A percentile compares a stretch with the other conserved stretches of the same genome.
These are phyloP conservation scores for Daphne laureola DNA, from an alignment of 441 rosid genomes.

Conservation along the genomic window DNA sequence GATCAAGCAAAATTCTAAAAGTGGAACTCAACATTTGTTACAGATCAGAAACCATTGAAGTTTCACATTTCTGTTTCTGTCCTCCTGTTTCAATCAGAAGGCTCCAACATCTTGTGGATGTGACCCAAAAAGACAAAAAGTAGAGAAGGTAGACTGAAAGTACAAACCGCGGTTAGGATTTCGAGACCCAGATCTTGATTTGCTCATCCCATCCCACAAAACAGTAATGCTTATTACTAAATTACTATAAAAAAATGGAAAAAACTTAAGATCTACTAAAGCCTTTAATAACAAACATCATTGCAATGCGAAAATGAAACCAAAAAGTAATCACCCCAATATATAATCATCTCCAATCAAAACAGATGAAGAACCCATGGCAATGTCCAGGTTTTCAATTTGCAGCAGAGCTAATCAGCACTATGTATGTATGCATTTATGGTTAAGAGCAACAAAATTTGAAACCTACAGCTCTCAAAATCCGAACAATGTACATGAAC, in stretches of 20 bases:
- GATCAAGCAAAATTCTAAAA: background rate
- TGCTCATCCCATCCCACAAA: conserved; percentile 15
- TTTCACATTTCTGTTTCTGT: background rate
- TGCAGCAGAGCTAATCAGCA: background rate
- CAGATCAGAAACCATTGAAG: background rate
- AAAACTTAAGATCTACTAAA: conserved; percentile 9
- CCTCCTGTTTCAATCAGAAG: too few relatives aligned
- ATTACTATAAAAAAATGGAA: conserved; percentile 1
- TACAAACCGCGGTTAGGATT: background rate
- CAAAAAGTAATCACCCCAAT: conserved; percentile 3
- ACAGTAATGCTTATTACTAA: background rate
- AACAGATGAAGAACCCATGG: conserved; percentile 13
- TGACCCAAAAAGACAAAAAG: conserved; percentile 7
- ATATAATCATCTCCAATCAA: conserved; percentile 5
- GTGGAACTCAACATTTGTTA: conserved; percentile 6
- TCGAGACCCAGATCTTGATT: conserved; percentile 32
- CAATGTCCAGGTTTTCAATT: conserved; percentile 2
- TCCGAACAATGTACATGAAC: conserved; percentile 22
- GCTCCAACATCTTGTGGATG: conserved; percentile 1
- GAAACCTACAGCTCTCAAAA: background rate
- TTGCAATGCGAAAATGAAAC: background rate
- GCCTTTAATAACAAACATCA: conserved; percentile 13
- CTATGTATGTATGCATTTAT: background rate
- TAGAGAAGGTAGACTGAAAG: conserved; percentile 5
- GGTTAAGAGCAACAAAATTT: conserved; percentile 13